Base-by-base conservation (phyloP, 140 eudicot species). In the Stevia rebaudiana region DNA sequence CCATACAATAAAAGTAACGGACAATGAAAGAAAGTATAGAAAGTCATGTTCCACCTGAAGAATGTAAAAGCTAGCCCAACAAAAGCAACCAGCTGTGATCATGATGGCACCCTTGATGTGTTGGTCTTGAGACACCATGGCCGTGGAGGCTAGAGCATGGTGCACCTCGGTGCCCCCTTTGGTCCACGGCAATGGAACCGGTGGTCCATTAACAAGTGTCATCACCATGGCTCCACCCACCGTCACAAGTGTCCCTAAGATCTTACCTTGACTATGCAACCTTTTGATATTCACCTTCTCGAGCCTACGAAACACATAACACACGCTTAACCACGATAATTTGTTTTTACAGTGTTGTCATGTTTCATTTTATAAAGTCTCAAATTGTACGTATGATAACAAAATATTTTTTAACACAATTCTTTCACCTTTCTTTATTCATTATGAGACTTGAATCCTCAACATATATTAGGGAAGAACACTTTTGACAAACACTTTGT, bases 141-240 rank as follows among this genome's bases (percentile, higher is more conserved):
- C 13, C 3, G 65, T 46, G 39, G 82, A 63, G 18, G 41, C 69
- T 50, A 28, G 17, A 23, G 59, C 49, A n/a, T 16, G 55, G 72
- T 66, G 75, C 65, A 61, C 72, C 61, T 46, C 31, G 23, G 51
- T 15, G 5, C 44, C 51, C 21, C 11, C 59, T 43, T 79, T 85
- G 60, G 89, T 88, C 98, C 95, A 91, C 10, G 96, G 98, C 64
- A 83, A 69, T 44, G 69, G 78, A 44, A 86, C 43, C 11, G 68
- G 76, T 33, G 87, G 86, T 68, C 97, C 97, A 63, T 69, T 77
- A 18, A 81, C 67, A 6, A 89, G 78, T n/a, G 95, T 83, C 91
- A 89, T 86, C 10, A 89, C 61, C 97, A 89, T 89, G 17, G 97
- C 97, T 30, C 97, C 97, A 0, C 86, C 95, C 2, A 89, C 79